A percentile compares a stretch with the other conserved stretches of the same genome.
phyloP scores from a whole-genome alignment of 1,284 basidiomycete species.

The Cystobasidium slooffiae region DNA sequence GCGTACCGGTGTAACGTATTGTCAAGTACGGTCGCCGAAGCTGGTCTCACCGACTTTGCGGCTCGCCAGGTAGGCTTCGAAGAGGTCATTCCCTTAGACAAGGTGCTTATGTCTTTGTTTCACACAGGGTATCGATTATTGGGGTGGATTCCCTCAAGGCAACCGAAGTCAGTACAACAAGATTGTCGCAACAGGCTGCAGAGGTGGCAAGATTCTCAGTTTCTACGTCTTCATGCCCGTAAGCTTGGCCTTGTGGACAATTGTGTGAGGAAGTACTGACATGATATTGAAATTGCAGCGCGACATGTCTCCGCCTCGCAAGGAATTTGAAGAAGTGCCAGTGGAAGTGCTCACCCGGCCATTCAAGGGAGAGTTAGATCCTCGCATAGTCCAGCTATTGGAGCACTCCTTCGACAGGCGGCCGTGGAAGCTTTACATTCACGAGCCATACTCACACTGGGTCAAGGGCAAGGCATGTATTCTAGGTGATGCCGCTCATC shows the following conservation, averaged over 20 bases:
- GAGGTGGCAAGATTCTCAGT: conserved; percentile 56
- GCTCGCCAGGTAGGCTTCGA: conserved; percentile 43
- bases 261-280: neutral
- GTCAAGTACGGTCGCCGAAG: conserved; percentile 52
- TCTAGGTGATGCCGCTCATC: conserved; percentile 56
- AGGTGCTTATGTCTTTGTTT: neutral
- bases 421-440: conserved; percentile 58
- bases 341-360: conserved; percentile 56
- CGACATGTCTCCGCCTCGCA: conserved; percentile 57
- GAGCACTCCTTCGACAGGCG: conserved; percentile 56
- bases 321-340: conserved; percentile 57
- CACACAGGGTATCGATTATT: conserved; percentile 54
- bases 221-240: conserved; percentile 58
- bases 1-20: conserved; percentile 59
- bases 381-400: conserved; percentile 55
- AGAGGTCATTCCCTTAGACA: neutral
- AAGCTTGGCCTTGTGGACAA: neutral
- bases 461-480: conserved; percentile 49
- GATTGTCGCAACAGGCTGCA: conserved; percentile 58
- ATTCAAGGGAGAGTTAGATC: conserved; percentile 55
- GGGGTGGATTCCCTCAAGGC: conserved; percentile 55
- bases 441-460: conserved; percentile 57
- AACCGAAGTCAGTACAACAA: conserved; percentile 57
- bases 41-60: conserved; percentile 56
- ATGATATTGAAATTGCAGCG: neutral